These are phyloP conservation scores for Silene coronaria DNA, from an alignment of 179 eudicot species.

Conservation along the genomic window DNA sequence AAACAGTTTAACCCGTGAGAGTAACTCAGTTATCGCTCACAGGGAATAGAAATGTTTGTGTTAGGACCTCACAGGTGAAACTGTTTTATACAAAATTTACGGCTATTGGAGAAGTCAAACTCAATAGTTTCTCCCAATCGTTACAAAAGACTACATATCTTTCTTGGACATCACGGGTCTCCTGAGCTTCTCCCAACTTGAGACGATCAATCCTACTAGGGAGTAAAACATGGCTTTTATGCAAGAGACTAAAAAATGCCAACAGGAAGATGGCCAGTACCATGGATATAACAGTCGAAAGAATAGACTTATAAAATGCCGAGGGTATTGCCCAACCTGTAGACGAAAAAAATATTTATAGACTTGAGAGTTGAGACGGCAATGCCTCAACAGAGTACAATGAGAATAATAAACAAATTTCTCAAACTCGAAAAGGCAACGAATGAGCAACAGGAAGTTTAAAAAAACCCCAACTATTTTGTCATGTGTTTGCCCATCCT, in stretches of 20 bases:
- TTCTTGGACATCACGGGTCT: constrained; percentile 34
- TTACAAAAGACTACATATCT: constrained; percentile 11
- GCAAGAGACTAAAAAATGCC: constrained; percentile 73
- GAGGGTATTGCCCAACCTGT: constrained; percentile 93
- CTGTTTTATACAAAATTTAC: too few species aligned
- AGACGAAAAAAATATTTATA: not conserved
- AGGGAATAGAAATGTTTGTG: too few species aligned
- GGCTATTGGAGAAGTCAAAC: not conserved
- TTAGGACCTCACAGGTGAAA: too few species aligned
- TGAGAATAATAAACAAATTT: not conserved
- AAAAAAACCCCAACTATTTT: too few species aligned
- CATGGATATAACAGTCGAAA: constrained; percentile 90
- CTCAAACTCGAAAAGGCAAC: not conserved
- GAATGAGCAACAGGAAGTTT: too few species aligned
- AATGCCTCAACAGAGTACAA: not conserved
- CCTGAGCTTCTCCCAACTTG: constrained; percentile 57
- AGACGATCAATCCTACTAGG: constrained; percentile 47
- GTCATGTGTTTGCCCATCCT: too few species aligned
- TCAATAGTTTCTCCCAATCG: not conserved
- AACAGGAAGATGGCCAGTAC: constrained; percentile 99
- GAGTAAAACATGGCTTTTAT: constrained; percentile 57
- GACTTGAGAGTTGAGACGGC: not conserved
- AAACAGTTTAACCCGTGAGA: too few species aligned
- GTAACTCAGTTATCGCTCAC: too few species aligned
- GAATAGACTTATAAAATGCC: constrained; percentile 85